Evolutionary conservation across 108 stramenopile genomes (phyloP), one percentile per base, ranked within the genome.

Genomic region (Licmophora abbreviata): DNA sequence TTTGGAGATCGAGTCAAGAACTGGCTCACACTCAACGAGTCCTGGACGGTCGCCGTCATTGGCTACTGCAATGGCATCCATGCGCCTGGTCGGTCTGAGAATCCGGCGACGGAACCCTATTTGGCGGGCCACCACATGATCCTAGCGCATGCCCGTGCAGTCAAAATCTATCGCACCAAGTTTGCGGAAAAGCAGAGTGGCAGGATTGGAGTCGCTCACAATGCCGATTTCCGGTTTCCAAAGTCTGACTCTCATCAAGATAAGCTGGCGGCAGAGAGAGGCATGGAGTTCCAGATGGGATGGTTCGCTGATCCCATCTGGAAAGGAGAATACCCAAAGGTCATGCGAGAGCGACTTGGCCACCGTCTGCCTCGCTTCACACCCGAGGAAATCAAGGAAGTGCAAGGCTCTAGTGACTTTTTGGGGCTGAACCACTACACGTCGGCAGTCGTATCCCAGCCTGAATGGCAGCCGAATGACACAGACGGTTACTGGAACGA

Each of bases 1-100:
- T 95, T 91, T 68, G 93, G 93, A 10, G 87, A 93, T 62, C 69
- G 93, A 29, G 96, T 95, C 24, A 82, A 86, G 52, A 66, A 74
- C 21, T 97, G 95, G 94, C 81, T 94, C 22, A 97, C 96, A 10
- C 61, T 95, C 51, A 97, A 97, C 54, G 95, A 97, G 63, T 68
- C 88, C 0, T 94, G 91, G 89, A 93, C 83, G 1, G 60, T 88
- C 6, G 73, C 85, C 0, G 80, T 92, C 31, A 67, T 76, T 23
- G 96, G 91, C 22, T 95, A 95, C 56, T 74, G 81, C 27, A 69
- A 73, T 35, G 93, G 89, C 29, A 74, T 70, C 15, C 81, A 90
- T 32, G 96, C 96, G 7, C 96, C 96, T 22, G 96, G 94, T 11
- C 61, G 64, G 12, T 54, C 44, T 25, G 55, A 47, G 4, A 68